A percentile compares a stretch with the other conserved stretches of the same genome.
Conservation (phyloP, 352 stramenopile species). For the Globisporangium recalcitrans region DNA sequence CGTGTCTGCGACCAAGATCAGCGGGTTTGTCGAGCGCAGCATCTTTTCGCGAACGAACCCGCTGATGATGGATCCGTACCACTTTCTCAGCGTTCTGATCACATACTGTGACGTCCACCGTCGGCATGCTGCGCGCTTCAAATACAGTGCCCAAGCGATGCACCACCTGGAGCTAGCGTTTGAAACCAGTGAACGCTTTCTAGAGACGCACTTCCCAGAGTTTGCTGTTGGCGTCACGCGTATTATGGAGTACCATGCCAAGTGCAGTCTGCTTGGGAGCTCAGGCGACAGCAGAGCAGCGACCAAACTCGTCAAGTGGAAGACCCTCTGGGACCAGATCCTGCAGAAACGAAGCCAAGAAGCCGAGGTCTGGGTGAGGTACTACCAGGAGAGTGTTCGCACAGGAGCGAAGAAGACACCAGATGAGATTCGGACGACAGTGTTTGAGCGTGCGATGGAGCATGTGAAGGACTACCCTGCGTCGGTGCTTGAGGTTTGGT, state of each 20-base stretch:
- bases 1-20: constrained; percentile 16
- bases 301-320: constrained; percentile 22
- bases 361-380: constrained; percentile 39
- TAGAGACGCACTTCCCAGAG: constrained; percentile 28
- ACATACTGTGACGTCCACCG: constrained; percentile 41
- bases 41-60: constrained; percentile 29
- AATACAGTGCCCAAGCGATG: constrained; percentile 15
- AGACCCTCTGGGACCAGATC: constrained; percentile 30
- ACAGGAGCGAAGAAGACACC: constrained; percentile 11
- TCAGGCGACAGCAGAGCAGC: not conserved
- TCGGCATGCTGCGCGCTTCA: constrained; percentile 17
- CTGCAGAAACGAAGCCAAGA: constrained; percentile 17
- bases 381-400: constrained; percentile 35
- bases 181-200: constrained; percentile 26
- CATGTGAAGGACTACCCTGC: constrained; percentile 28
- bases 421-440: constrained; percentile 25
- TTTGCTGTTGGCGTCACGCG: constrained; percentile 27
- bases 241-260: constrained; percentile 45
- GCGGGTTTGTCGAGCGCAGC: constrained; percentile 20
- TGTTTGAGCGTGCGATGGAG: constrained; percentile 38
- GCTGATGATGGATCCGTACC: constrained; percentile 49
- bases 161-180: constrained; percentile 30
- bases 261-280: constrained; percentile 28
- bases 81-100: constrained; percentile 43
- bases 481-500: constrained; percentile 34